Evolutionary conservation across 805 yeast species (phyloP).

Genomic region (Candida nanaspora): DNA sequence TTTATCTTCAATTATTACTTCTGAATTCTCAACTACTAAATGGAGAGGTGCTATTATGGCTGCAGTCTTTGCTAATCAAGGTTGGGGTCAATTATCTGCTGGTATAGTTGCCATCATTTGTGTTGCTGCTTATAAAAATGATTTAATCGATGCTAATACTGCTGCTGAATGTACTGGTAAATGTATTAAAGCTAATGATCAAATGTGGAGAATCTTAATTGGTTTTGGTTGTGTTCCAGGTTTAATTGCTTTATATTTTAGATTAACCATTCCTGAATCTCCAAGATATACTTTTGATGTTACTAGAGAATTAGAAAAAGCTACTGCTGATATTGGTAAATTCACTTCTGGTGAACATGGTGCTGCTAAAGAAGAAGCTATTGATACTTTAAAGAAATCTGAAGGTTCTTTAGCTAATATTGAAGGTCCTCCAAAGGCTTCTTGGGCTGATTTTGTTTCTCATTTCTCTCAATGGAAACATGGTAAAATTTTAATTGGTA

Average conservation of each 20-base stretch:
- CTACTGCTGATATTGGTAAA: slow-evolving; percentile 48
- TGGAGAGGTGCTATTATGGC: slow-evolving; percentile 99
- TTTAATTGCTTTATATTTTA: slow-evolving; percentile 72
- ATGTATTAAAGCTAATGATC: slow-evolving; percentile 78
- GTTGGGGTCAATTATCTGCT: slow-evolving; percentile 88
- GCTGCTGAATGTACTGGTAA: slow-evolving; percentile 54
- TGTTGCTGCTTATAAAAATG: slow-evolving; percentile 70
- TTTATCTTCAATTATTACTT: slow-evolving; percentile 83
- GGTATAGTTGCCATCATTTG: slow-evolving; percentile 76
- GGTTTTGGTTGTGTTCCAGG: slow-evolving; percentile 94
- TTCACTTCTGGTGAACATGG: slow-evolving; percentile 44
- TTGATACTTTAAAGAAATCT: slow-evolving; percentile 37
- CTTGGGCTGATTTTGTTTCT: slow-evolving; percentile 57
- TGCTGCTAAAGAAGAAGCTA: slow-evolving; percentile 37
- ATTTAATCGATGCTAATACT: slow-evolving; percentile 44
- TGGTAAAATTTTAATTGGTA: slow-evolving; percentile 75
- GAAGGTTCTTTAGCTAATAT: slow-evolving; percentile 35
- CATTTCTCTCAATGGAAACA: slow-evolving; percentile 87
- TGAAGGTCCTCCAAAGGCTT: slow-evolving; percentile 70
- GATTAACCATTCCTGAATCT: slow-evolving; percentile 91
- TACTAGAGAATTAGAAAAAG: slow-evolving; percentile 47
- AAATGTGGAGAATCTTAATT: slow-evolving; percentile 88
- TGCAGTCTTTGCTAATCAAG: slow-evolving; percentile 95
- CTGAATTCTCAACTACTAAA: slow-evolving; percentile 88
- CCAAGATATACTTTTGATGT: slow-evolving; percentile 88